These are phyloP conservation scores for Poa annua DNA, from an alignment of 176 grass and related monocot genomes.

Conservation along the genomic window DNA sequence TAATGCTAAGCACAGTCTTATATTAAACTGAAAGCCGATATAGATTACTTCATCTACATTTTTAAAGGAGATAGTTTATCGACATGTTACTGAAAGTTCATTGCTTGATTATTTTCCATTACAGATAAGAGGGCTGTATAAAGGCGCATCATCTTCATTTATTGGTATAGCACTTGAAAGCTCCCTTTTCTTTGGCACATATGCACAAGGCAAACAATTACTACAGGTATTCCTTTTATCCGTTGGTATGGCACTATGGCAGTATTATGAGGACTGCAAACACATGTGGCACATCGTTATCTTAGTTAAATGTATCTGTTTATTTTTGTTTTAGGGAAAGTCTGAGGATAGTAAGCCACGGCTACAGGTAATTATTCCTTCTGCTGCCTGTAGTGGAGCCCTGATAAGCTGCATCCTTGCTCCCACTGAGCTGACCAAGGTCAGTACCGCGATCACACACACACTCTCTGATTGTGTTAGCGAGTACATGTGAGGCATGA, in stretches of 20 bases:
- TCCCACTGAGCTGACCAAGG: conserved; percentile 93
- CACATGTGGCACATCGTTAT: background rate
- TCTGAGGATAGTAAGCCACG: conserved; percentile 66
- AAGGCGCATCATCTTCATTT: conserved; percentile 95
- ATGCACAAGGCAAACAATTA: conserved; percentile 77
- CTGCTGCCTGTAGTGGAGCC: conserved; percentile 74
- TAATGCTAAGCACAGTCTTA: conserved; percentile 28
- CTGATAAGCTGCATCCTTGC: conserved; percentile 88
- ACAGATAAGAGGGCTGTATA: conserved; percentile 89
- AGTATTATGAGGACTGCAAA: conserved; percentile 21
- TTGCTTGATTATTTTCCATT: conserved; percentile 47
- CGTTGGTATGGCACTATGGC: background rate
- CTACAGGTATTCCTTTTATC: conserved; percentile 64
- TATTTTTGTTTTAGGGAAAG: conserved; percentile 61
- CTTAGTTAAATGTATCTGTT: conserved; percentile 26
- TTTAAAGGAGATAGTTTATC: background rate
- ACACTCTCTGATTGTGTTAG: conserved; percentile 33
- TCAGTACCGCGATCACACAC: conserved; percentile 35
- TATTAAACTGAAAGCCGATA: background rate
- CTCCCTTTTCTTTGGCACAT: conserved; percentile 89
- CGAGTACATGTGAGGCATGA: conserved; percentile 26
- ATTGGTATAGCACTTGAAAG: conserved; percentile 91
- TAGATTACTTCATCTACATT: conserved; percentile 13
- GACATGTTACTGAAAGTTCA: background rate
- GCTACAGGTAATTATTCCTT: conserved; percentile 82